phyloP scores from a whole-genome alignment of 148 eudicot species.

The Talinum fruticosum region DNA sequence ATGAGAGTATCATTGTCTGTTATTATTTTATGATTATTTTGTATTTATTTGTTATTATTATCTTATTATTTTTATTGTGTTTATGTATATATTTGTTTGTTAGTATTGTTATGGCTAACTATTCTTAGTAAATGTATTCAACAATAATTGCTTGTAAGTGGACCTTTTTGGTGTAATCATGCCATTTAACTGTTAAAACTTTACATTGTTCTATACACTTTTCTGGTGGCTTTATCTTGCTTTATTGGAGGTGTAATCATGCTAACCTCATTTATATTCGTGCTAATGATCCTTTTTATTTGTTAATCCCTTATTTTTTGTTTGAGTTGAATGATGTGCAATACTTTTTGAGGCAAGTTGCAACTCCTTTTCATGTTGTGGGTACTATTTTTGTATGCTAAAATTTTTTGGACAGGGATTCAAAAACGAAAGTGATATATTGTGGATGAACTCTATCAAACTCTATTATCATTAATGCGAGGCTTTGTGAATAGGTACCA shows the following conservation, averaged over 20 bases:
- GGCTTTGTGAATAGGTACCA: not conserved
- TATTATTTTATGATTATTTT: not conserved
- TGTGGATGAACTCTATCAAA: not conserved
- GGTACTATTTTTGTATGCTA: not conserved
- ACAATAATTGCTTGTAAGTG: slow-evolving; percentile 20
- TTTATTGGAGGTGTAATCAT: slow-evolving; percentile 33
- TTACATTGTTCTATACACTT: slow-evolving; percentile 17
- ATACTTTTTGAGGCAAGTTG: slow-evolving; percentile 20
- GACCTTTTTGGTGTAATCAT: slow-evolving; percentile 26
- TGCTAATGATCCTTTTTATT: not conserved
- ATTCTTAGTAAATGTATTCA: not conserved
- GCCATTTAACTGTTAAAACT: slow-evolving; percentile 5
- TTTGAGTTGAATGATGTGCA: not conserved
- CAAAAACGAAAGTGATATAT: not conserved
- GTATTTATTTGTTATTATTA: too few relatives aligned
- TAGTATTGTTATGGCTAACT: not conserved
- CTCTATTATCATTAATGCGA: slow-evolving; percentile 10
- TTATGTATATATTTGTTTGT: not conserved
- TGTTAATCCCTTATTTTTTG: not conserved
- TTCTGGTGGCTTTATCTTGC: slow-evolving; percentile 30
- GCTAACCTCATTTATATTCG: slow-evolving; percentile 24
- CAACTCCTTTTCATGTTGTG: not conserved
- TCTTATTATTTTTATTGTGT: not conserved
- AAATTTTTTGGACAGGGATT: not conserved
- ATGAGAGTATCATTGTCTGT: not conserved